Conservation (phyloP, 2,329 filamentous ascomycete species). For the Cladosporium austrohemisphaericum region DNA sequence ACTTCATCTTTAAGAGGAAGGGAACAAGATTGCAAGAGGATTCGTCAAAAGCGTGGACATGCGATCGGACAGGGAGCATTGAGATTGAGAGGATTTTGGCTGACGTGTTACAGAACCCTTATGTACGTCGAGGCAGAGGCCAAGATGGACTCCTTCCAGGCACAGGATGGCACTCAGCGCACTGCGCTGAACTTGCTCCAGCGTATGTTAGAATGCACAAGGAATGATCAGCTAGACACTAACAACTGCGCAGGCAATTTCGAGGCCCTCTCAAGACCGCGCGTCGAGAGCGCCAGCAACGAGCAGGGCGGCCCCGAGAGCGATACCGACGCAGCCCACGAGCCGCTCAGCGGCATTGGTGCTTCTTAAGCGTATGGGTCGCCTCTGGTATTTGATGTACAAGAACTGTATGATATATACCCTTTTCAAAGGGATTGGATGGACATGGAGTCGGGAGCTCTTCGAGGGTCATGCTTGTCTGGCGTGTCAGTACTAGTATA, state of each 20-base stretch:
- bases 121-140: conserved; percentile 84
- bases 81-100: neutral
- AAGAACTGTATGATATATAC: conserved; percentile 7
- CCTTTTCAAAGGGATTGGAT: neutral
- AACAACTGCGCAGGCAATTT: conserved; percentile 39
- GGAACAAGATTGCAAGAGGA: neutral
- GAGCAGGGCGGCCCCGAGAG: conserved; percentile 19
- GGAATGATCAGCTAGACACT: neutral
- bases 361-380: conserved; percentile 20
- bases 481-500: neutral
- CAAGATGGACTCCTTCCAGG: conserved; percentile 62
- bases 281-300: conserved; percentile 10
- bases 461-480: neutral
- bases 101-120: conserved; percentile 56
- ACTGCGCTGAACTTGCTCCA: conserved; percentile 68
- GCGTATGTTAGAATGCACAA: conserved; percentile 56
- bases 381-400: neutral
- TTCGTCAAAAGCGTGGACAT: too few species aligned
- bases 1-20: neutral
- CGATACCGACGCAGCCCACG: conserved; percentile 25
- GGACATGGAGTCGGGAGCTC: neutral
- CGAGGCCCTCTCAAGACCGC: conserved; percentile 45
- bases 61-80: neutral
- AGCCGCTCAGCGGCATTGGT: conserved; percentile 30
- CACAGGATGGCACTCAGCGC: conserved; percentile 64